Conservation (phyloP, 2,329 filamentous ascomycete species). For the Podosphaera xanthii region DNA sequence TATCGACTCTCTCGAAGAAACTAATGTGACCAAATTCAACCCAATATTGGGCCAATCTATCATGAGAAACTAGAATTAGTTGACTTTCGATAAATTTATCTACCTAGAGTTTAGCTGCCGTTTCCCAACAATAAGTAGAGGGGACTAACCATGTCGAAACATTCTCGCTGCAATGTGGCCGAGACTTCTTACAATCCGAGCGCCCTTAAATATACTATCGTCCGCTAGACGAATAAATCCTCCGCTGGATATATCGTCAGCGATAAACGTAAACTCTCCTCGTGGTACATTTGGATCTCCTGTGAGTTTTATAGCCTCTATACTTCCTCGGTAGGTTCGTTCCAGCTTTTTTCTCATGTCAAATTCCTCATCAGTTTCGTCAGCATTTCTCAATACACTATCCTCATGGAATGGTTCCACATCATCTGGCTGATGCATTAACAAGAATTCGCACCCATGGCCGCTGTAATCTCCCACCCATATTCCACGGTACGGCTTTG, state of each 20-base stretch:
- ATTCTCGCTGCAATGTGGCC: constrained; percentile 59
- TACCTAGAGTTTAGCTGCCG: constrained; percentile 18
- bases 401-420: constrained; percentile 19
- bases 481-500: constrained; percentile 72
- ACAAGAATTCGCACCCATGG: constrained; percentile 73
- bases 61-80: constrained; percentile 55
- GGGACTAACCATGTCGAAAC: constrained; percentile 45
- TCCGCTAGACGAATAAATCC: constrained; percentile 41
- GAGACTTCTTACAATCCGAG: constrained; percentile 45
- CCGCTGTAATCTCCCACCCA: constrained; percentile 66
- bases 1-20: constrained; percentile 35
- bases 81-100: constrained; percentile 55
- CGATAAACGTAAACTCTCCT: constrained; percentile 63
- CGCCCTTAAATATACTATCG: constrained; percentile 49
- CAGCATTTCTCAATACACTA: constrained; percentile 19
- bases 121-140: not conserved
- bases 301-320: constrained; percentile 77
- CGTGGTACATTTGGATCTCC: constrained; percentile 78
- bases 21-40: constrained; percentile 35
- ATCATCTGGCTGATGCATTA: constrained; percentile 52
- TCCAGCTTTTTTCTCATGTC: constrained; percentile 22
- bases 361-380: constrained; percentile 25
- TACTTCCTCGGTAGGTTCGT: constrained; percentile 35
- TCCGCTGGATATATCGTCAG: constrained; percentile 46
- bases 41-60: constrained; percentile 69